A percentile compares a stretch with the other conserved stretches of the same genome.
Conservation (phyloP, 2,329 filamentous ascomycete species). For the Aspergillus tamarii region DNA sequence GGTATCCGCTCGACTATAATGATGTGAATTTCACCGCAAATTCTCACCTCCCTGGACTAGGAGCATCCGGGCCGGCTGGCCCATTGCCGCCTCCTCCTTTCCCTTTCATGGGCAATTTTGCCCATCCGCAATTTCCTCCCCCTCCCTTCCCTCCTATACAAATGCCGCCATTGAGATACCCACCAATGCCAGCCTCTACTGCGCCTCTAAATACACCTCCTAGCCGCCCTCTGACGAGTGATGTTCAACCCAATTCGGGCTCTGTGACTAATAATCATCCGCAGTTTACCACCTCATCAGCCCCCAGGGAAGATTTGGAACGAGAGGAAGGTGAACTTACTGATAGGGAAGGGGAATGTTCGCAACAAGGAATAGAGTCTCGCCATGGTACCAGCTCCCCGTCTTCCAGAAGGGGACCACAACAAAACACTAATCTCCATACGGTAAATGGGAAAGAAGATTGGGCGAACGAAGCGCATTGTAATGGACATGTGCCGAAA, state of each 20-base stretch:
- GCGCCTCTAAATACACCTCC: constrained; percentile 17
- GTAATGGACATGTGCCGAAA: not conserved
- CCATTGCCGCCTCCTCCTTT: constrained; percentile 34
- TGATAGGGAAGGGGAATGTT: constrained; percentile 60
- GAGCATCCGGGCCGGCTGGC: constrained; percentile 24
- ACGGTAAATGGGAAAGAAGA: not conserved
- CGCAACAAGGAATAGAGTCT: not conserved
- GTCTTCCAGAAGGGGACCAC: not conserved
- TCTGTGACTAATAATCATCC: constrained; percentile 14
- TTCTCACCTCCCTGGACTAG: constrained; percentile 35
- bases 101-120: constrained; percentile 37
- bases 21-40: constrained; percentile 31
- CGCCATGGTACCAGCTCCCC: not conserved
- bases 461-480: not conserved
- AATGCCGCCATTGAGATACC: constrained; percentile 27
- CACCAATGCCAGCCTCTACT: constrained; percentile 24
- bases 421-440: not conserved
- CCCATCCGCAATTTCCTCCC: constrained; percentile 33
- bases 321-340: constrained; percentile 78
- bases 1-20: constrained; percentile 25
- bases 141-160: constrained; percentile 39
- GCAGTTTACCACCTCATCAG: constrained; percentile 23
- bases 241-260: constrained; percentile 12
- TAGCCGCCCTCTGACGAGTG: constrained; percentile 12
- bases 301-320: constrained; percentile 44